These are phyloP conservation scores for Manihot esculenta DNA, from an alignment of 441 rosid species.

Conservation along the genomic window DNA sequence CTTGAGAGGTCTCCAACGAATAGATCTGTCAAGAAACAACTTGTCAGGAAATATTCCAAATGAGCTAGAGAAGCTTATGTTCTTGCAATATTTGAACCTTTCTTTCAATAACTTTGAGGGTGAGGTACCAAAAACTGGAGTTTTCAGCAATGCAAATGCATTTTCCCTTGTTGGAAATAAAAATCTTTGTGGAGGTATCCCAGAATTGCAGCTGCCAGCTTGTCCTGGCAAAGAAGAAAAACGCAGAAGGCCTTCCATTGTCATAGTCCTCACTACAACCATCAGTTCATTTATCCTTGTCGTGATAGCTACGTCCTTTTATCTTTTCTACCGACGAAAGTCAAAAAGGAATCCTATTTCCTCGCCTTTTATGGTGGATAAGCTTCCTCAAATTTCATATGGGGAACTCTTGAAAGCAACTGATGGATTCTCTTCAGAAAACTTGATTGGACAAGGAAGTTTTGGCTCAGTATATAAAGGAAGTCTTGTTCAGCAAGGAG, in stretches of 20 bases:
- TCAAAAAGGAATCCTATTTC: neutral
- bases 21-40: constrained; percentile 32
- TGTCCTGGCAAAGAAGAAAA: neutral
- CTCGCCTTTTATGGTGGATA: neutral
- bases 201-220: constrained; percentile 11
- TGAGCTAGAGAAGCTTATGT: neutral
- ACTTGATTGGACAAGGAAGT: constrained; percentile 29
- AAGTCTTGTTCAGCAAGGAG: neutral
- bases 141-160: constrained; percentile 3
- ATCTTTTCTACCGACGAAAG: no score
- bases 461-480: constrained; percentile 33
- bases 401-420: constrained; percentile 22
- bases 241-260: neutral
- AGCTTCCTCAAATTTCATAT: constrained; percentile 15
- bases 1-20: constrained; percentile 8
- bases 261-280: neutral
- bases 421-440: constrained; percentile 18
- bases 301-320: no score
- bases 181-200: constrained; percentile 25
- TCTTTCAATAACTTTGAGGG: constrained; percentile 19
- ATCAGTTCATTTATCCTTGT: neutral
- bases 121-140: constrained; percentile 2
- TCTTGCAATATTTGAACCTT: constrained; percentile 7
- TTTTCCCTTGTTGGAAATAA: constrained; percentile 11
- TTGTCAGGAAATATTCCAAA: constrained; percentile 17